Base-by-base conservation (phyloP, 176 grass and related monocot species). In the Triticum monococcum region DNA sequence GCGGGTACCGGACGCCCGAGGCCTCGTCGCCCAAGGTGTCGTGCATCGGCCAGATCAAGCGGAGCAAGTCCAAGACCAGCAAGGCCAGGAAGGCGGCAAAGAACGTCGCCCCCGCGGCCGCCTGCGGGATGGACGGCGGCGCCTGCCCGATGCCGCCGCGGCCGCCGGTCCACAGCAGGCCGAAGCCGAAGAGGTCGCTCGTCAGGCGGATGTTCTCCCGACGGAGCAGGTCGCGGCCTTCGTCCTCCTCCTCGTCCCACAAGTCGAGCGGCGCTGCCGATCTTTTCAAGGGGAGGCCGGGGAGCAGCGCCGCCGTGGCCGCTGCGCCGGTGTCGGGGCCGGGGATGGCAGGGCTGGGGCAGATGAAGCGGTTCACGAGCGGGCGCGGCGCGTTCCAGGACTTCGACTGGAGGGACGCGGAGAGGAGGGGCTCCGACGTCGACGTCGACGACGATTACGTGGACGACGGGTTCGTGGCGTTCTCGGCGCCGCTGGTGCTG, bases 11-110 rank as follows among this genome's bases (percentile, higher is more conserved):
- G 5, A 91, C 90, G 1, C 84, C 95, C 8, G 97, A 99, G 81
- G 94, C 97, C 4, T 91, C 90, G 16, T 99, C 97, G 43, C 97
- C 97, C 48, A 93, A 86, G 60, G 94, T 99, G 9, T 96, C 97
- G 0, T 99, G 97, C 88, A 94, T 94, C 76, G 97, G 97, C 2
- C 92, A 96, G 87, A 90, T 99, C 82, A 99, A 99, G 82, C 81
- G 83, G 68, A 88, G 83, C 88, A 77, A 75, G 71, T 76, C 90
- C 35, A 92, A 84, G 69, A 5, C 45, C 8, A 72, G 72, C 80
- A 91, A 72, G 56, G 56, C 41, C 25, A 30, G 45, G 45, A 76
- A 76, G 25, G 8, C 68, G 35, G 20, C 72, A 0, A 41, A 41
- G 40, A 48, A 74, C 3, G 7, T 3, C 16, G 70, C 12, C 12